Conservation (phyloP, 2,329 filamentous ascomycete species). For the Aspergillus pseudoterreus region DNA sequence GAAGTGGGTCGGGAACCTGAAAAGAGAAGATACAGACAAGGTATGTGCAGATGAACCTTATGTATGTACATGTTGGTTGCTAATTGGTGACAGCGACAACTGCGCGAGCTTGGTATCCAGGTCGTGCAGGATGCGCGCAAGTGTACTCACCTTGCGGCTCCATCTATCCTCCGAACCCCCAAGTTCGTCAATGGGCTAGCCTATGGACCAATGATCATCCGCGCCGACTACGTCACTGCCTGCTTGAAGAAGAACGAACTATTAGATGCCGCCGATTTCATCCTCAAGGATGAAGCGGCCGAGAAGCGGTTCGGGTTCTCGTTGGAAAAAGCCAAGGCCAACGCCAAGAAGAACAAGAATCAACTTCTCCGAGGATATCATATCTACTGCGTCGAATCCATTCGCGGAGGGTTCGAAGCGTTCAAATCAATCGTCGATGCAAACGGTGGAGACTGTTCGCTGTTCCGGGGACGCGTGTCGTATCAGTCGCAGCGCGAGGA, state of each 20-base stretch:
- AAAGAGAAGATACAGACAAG: constrained; percentile 75
- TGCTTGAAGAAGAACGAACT: constrained; percentile 67
- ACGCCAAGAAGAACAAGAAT: constrained; percentile 73
- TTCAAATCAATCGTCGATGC: constrained; percentile 82
- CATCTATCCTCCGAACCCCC: constrained; percentile 79
- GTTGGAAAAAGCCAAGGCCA: constrained; percentile 63
- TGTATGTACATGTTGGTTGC: background rate
- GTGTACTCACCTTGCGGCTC: constrained; percentile 84
- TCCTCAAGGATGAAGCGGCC: constrained; percentile 66
- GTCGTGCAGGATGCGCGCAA: constrained; percentile 71
- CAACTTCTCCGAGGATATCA: constrained; percentile 70
- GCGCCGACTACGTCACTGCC: constrained; percentile 72
- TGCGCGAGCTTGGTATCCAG: constrained; percentile 78
- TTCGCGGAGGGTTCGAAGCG: constrained; percentile 77
- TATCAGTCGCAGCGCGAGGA: constrained; percentile 58
- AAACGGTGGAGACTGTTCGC: constrained; percentile 79
- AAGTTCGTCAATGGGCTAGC: constrained; percentile 91
- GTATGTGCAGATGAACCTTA: constrained; percentile 48
- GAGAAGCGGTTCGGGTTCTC: constrained; percentile 70
- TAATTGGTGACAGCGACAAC: constrained; percentile 58
- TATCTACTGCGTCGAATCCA: constrained; percentile 78
- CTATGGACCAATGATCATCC: constrained; percentile 72
- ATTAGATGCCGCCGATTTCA: constrained; percentile 61
- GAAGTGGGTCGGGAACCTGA: constrained; percentile 70
- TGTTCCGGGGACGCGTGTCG: constrained; percentile 71